Evolutionary conservation across 2,329 filamentous ascomycete species (phyloP), one percentile per base, ranked within the genome.

Genomic region (Graphium sp.): DNA sequence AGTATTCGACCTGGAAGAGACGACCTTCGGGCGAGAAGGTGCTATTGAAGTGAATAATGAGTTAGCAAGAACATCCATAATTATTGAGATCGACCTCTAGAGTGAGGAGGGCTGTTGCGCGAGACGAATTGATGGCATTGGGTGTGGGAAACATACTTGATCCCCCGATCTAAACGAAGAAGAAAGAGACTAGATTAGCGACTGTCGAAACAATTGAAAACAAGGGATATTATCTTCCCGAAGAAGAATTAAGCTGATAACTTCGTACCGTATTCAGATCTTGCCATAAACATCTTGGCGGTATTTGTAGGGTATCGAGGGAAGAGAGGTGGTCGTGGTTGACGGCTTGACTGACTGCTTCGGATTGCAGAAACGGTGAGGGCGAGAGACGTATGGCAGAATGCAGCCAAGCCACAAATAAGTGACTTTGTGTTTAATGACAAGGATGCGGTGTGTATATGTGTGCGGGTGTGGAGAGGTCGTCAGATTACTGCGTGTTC

Each of bases 1-100:
- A 95, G 74, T 98, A 98, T 78, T 98, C 89, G 65, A 98, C 89
- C 66, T 98, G 89, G 72, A 98, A 98, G 56, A 98, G 81, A 59
- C 89, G 89, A 49, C 89, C 89, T 71, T 98, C 89, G 36, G 89
- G 89, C 45, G 89, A 98, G 73, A 98, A 98, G 70, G 89, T 98
- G 71, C 81, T 91, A 17, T n/a, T n/a, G n/a, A n/a, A n/a, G n/a
- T n/a, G n/a, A n/a, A n/a, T n/a, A n/a, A n/a, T n/a, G n/a, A n/a
- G n/a, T n/a, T 25, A 31, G 24, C n/a, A 15, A 31, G 19, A 18
- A n/a, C 10, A 17, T 8, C 20, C 23, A 12, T 13, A 5, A 22
- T 17, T 13, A 22, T 14, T n/a, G 26, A 12, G 9, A 22, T 9
- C 10, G 20, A 4, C 20, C n/a, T 22, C 10, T 4, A 22, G 21